phyloP scores from a whole-genome alignment of 1,284 basidiomycete genomes.

The Tilletia setariae region DNA sequence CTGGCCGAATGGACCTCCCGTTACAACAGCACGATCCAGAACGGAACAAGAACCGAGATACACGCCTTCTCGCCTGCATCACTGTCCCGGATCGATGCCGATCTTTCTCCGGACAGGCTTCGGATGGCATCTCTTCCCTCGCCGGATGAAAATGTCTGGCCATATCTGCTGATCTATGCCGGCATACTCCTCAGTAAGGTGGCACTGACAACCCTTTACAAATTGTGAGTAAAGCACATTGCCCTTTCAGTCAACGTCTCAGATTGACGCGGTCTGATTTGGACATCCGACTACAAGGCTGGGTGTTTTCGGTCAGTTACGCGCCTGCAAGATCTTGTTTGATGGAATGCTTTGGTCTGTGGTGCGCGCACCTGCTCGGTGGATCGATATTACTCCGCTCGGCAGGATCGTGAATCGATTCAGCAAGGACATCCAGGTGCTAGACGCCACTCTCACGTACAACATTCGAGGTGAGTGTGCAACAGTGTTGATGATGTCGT shows the following conservation, averaged over 20 bases:
- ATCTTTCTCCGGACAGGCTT: too few species aligned
- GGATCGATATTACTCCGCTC: slow-evolving; percentile 45
- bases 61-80: too few species aligned
- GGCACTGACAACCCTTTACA: background rate
- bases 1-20: slow-evolving; percentile 5
- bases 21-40: background rate
- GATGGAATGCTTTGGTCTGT: slow-evolving; percentile 6
- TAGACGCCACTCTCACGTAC: slow-evolving; percentile 57
- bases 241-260: too few species aligned
- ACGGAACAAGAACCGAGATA: too few species aligned
- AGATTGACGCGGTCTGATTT: too few species aligned
- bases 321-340: background rate
- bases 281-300: too few species aligned
- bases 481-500: background rate
- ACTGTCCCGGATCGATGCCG: too few species aligned
- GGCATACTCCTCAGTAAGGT: background rate
- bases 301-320: background rate
- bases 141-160: background rate
- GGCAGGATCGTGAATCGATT: slow-evolving; percentile 61
- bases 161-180: background rate
- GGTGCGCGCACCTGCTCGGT: slow-evolving; percentile 26
- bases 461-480: slow-evolving; percentile 19
- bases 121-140: too few species aligned
- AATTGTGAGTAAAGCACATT: too few species aligned
- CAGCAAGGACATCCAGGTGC: slow-evolving; percentile 58